These are phyloP conservation scores for Naganishia vishniacii DNA, from an alignment of 768 basidiomycete species.

Conservation along the genomic window DNA sequence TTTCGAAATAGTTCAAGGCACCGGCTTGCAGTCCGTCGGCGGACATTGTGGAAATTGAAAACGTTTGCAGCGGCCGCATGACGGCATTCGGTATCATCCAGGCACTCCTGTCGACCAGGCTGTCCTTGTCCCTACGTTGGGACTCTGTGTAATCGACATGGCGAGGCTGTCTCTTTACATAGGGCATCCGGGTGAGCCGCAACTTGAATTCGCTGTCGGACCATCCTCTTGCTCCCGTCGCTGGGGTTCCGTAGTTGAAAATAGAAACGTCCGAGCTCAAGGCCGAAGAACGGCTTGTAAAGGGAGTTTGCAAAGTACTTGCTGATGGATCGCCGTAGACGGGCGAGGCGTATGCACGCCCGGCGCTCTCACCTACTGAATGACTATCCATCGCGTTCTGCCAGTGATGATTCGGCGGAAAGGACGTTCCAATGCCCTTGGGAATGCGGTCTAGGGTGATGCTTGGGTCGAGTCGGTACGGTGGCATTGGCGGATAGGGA, in stretches of 20 bases:
- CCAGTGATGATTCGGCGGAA: neutral
- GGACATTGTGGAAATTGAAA: conserved; percentile 12
- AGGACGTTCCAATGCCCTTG: neutral
- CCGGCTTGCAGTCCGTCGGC: neutral
- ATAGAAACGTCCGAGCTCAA: neutral
- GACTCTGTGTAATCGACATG: conserved; percentile 1
- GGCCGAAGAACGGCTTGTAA: neutral
- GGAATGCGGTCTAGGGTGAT: conserved; percentile 1
- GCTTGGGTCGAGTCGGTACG: neutral
- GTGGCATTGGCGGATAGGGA: neutral
- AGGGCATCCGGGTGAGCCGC: conserved; percentile 12
- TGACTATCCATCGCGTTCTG: neutral
- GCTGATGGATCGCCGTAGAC: neutral
- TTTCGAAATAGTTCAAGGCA: conserved; percentile 26
- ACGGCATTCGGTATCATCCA: neutral
- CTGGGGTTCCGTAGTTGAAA: neutral
- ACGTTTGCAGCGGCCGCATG: neutral
- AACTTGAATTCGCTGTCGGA: neutral
- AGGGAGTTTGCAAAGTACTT: neutral
- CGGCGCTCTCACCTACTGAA: too few species aligned
- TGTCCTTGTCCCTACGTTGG: neutral
- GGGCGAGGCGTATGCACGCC: neutral
- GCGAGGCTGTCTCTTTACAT: neutral
- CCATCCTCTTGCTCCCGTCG: neutral
- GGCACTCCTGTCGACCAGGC: neutral